Base-by-base conservation (phyloP, 805 yeast species). In the Metschnikowia koreensis region DNA sequence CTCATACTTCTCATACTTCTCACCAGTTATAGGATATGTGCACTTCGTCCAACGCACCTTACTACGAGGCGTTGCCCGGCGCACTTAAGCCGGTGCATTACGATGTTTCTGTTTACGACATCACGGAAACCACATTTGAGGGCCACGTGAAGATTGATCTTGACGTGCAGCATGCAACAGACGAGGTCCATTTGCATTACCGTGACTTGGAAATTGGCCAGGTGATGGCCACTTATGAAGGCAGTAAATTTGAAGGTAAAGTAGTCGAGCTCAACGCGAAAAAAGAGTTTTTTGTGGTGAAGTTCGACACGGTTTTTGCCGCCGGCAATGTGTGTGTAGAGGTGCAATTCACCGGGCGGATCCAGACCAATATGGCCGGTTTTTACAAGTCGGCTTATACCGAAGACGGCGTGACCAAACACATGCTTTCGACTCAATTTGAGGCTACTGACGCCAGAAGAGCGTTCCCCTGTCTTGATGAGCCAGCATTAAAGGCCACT, bases 1-100 rank as follows among this genome's bases (percentile, higher is more conserved):
- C 34, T 31, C 6, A 3, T 31, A 10, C 13, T 31, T 31, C 13
- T 31, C 13, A 9, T 31, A 12, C 13, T 31, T 31, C 34, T 31
- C 34, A 31, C 34, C 34, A 31, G 34, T 10, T 31, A 3, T 31
- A 12, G 13, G 13, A 10, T 12, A 31, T 50, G 53, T 46, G 50
- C 31, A 15, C 46, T 3, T 12, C 43, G 13, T 16, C 37, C 27
- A 48, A 51, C 34, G 13, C 34, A 16, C 67, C 66, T 1, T 73
- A 73, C 59, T 74, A 74, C 57, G 73, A 73, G 55, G 76, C 82
- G 5, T 80, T 83, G 54, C 96, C 89, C 60, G 73, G 74, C 45
- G 73, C 79, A 48, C 86, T 91, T 54, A 77, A 77, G 53, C 97
- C 99, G 36, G 60, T 72, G 36, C 88, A 87, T 68, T 93, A 94